Evolutionary conservation across 768 basidiomycete genomes (phyloP).

Genomic region (Boletus pseudopeckii): DNA sequence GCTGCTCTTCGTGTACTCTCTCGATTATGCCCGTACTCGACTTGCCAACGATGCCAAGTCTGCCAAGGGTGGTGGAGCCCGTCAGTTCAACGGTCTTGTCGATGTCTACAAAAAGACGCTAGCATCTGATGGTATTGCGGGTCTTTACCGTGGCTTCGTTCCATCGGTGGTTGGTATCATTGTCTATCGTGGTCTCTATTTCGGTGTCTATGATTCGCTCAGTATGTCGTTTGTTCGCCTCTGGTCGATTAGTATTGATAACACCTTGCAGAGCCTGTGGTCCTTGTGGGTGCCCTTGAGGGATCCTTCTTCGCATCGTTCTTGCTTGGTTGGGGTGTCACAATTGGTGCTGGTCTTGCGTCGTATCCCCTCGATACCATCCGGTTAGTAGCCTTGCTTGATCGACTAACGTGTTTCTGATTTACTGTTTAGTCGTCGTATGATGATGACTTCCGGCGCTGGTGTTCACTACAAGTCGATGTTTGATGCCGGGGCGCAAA

Average conservation of each 20-base stretch:
- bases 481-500: conserved; percentile 95
- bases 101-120: conserved; percentile 98
- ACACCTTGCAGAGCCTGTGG: conserved; percentile 74
- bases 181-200: conserved; percentile 99
- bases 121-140: conserved; percentile 94
- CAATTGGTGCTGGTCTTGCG: conserved; percentile 98
- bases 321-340: conserved; percentile 97
- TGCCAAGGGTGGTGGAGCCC: conserved; percentile 83
- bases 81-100: conserved; percentile 98
- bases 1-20: conserved; percentile 98
- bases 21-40: conserved; percentile 99
- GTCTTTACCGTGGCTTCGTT: conserved; percentile 99
- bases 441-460: conserved; percentile 99
- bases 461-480: conserved; percentile 98
- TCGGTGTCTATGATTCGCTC: conserved; percentile 94
- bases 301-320: conserved; percentile 98
- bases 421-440: conserved; percentile 79
- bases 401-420: background rate
- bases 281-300: conserved; percentile 92
- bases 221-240: conserved; percentile 52
- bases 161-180: conserved; percentile 99
- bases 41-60: conserved; percentile 98
- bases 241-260: conserved; percentile 27
- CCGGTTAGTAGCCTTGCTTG: conserved; percentile 42
- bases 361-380: conserved; percentile 94